Base-by-base conservation (phyloP, 352 stramenopile species). In the Phytophthora constricta region DNA sequence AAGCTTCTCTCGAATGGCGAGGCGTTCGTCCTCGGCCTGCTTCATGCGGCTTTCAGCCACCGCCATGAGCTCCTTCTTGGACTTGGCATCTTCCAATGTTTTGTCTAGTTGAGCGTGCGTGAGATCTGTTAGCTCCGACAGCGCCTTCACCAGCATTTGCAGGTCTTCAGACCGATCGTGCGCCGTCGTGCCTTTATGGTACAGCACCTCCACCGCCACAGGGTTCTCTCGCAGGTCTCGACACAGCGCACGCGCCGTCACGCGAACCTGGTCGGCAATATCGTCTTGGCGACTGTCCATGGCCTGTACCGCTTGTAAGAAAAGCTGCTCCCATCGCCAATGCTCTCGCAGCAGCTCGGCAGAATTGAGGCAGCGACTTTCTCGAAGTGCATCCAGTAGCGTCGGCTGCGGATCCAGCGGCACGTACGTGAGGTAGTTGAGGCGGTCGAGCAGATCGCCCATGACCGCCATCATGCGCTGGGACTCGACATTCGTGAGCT, bases 381-480 rank as follows among this genome's bases (percentile, higher is more conserved):
- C 77, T 50, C 84, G 82, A 19, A 96, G 66, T 8, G 70, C 68
- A 8, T 68, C 61, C 9, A 95, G 72, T 39, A 96, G 62, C 48
- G 77, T 72, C 3, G 60, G 68, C 61, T 89, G 79, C 9, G 76
- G 76, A 8, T 90, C 80, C 48, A 91, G 59, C 11, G 88, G 88
- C 19, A 96, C 88, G 56, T 93, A 92, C 37, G 85, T 92, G 52
- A 96, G 79, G 72, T 92, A 93, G 68, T 92, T 92, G 55, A 96
- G 77, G 13, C 87, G 80, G 55, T 96, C 86, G 1, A 95, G 77
- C 65, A 94, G 69, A 68, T 95, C 88, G 26, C 86, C 86, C 77
- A 96, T 90, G 65, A 96, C 84, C 55, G 84, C 77, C 85, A 96
- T 93, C 78, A 96, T 88, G 42, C 86, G 82, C 76, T 96, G 86